Evolutionary conservation across 495 filamentous ascomycete genomes (phyloP).

Genomic region (Penicillium fimorum): DNA sequence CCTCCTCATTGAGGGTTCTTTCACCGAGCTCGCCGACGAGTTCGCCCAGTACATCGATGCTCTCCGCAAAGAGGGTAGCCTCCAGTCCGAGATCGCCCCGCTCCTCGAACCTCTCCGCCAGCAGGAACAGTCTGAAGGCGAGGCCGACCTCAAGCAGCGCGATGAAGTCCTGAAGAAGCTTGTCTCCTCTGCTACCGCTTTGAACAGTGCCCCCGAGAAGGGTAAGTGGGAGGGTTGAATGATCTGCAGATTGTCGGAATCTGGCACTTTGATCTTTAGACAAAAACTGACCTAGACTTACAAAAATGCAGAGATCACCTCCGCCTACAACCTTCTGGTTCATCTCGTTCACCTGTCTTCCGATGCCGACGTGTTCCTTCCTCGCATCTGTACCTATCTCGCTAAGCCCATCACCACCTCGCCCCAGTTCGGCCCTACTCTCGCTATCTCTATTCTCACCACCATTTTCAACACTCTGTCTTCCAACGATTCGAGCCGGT

Average conservation of each 20-base stretch:
- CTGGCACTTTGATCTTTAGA: constrained; percentile 12
- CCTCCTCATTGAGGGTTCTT: constrained; percentile 87
- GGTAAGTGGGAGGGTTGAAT: constrained; percentile 42
- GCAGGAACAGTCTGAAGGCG: constrained; percentile 47
- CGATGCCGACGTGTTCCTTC: constrained; percentile 79
- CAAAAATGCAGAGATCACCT: constrained; percentile 69
- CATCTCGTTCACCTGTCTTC: constrained; percentile 85
- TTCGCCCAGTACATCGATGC: constrained; percentile 80
- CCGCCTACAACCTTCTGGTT: constrained; percentile 92
- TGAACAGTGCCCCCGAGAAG: constrained; percentile 88
- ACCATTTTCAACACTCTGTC: constrained; percentile 96
- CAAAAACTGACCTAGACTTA: constrained; percentile 15
- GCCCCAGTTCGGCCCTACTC: constrained; percentile 74
- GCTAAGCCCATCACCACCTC: constrained; percentile 82
- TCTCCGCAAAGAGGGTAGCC: constrained; percentile 56
- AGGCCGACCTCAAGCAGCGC: constrained; percentile 57
- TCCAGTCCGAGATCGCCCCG: constrained; percentile 68
- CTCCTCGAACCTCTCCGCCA: constrained; percentile 61
- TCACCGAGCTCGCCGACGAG: constrained; percentile 85
- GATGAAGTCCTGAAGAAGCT: constrained; percentile 89
- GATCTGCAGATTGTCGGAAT: constrained; percentile 21
- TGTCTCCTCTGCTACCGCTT: constrained; percentile 64
- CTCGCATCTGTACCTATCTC: constrained; percentile 82
- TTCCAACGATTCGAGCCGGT: constrained; percentile 70
- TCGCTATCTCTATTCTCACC: constrained; percentile 83